Evolutionary conservation across 768 basidiomycete genomes (phyloP), one percentile per base, ranked within the genome.

Genomic region (Lanmaoa rubissima): DNA sequence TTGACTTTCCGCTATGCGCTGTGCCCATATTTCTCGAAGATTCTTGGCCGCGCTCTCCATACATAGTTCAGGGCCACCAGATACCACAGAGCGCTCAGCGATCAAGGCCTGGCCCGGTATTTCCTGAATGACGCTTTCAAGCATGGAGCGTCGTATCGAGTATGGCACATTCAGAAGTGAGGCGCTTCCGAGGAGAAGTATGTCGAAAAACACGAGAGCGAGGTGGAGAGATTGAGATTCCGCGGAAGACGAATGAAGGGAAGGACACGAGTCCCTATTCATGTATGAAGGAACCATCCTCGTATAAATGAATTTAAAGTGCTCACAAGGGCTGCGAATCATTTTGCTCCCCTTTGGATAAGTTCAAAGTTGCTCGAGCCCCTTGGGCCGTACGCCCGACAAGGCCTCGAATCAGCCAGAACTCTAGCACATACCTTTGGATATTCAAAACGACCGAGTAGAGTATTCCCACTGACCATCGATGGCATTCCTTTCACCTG

Each of bases 201-300:
- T 64, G 64, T 97, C 94, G 65, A 95, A 97, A 75, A 94, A 95
- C 13, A 93, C 86, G 17, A 96, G 78, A 19, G 84, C 90, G 8
- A 94, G 82, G 58, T 86, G 87, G 2, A 84, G 79, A 11, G 74
- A 67, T 16, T 72, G 79, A 11, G 74, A 67, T 16, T 72, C 72
- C 8, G 58, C 44, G 19, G 73, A 70, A 3, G 74, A 72, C 9
- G 81, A 79, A 46, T 70, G 55, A 38, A 81, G 65, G 4, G 80
- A 81, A 52, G 71, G 70, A 44, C 78, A 78, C 5, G 75, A 74
- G 3, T 74, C 71, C 35, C 73, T 74, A 31, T 35, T 17, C 24
- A 32, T 55, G 35, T 21, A 44, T 65, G 19, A 64, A 52, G 26
- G 14, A 53, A 0, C 5, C 31, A 9, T 13, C 38, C 40, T 44